Evolutionary conservation across 768 basidiomycete species (phyloP), one percentile per base, ranked within the genome.

Genomic region (Leccinellum rugosiceps): DNA sequence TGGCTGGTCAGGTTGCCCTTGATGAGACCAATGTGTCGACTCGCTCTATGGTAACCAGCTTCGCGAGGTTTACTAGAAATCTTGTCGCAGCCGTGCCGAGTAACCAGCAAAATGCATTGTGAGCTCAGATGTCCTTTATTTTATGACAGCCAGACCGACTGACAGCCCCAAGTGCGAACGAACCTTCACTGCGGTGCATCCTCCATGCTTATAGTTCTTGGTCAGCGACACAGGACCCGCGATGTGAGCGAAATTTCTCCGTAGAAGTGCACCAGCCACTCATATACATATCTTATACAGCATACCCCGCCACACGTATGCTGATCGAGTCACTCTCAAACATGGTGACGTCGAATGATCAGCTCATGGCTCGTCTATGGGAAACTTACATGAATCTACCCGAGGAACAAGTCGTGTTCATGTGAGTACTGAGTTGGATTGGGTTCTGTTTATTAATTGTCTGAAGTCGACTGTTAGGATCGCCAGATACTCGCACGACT

Each of bases 61-160:
- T 92, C 21, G 87, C 85, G 8, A 87, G 84, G 65, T 86, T 95
- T 66, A 92, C 90, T 14, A 81, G 94, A 58, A 95, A 97, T 68
- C 72, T 94, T 10, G 84, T 91, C 32, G 92, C 92, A 10, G 90
- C 85, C 6, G 80, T 86, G 15, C 78, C 83, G 8, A 68, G 69
- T n/a, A 92, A 92, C 72, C 94, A 97, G 68, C 65, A 70, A 41
- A 76, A 74, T 57, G 87, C 88, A 25, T 88, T 83, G 94, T 95
- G 64, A 77, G 92, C 75, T 19, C 31, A 25, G 13, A 38, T 53
- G 21, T 17, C 35, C 8, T 4, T 35, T 23, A 15, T 47, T 19
- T 23, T 6, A 4, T 54, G 38, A 46, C 53, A 38, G 14, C 21
- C 48, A 45, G 56, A 47, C 50, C 51, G 15, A 63, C 53, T 32